A percentile compares a stretch with the other conserved stretches of the same genome.
Evolutionary conservation across 2,329 filamentous ascomycete species (phyloP).

Genomic region (Reticulascus tulasneorum): DNA sequence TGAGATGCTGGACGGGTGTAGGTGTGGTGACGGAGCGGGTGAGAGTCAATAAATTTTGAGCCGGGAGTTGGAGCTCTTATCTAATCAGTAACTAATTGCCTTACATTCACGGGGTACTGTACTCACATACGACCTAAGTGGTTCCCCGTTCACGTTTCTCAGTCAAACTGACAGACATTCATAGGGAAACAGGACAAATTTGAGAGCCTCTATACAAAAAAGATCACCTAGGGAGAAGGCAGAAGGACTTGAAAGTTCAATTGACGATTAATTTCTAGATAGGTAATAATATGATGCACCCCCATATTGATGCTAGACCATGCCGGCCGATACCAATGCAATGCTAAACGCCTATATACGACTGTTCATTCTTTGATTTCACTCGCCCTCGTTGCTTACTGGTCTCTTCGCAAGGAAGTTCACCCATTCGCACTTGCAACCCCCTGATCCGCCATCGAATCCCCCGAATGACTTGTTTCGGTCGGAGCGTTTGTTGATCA

Average conservation of each 20-base stretch:
- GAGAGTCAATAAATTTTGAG: not conserved
- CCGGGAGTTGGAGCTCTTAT: constrained; percentile 11
- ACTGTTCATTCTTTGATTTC: no score
- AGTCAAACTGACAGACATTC: no score
- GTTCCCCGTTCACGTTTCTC: constrained; percentile 77
- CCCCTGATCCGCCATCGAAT: constrained; percentile 59
- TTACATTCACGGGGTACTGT: no score
- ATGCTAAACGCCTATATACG: no score
- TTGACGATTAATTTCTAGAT: no score
- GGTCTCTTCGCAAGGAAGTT: constrained; percentile 39
- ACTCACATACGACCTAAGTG: constrained; percentile 61
- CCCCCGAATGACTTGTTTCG: constrained; percentile 49
- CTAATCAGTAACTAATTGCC: not conserved
- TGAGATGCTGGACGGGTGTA: no score
- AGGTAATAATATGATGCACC: no score
- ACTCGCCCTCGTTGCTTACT: not conserved
- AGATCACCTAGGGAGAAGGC: not conserved
- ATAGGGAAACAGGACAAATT: no score
- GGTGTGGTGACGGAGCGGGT: not conserved
- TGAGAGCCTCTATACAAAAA: no score
- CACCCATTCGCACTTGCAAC: constrained; percentile 58
- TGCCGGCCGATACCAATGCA: no score
- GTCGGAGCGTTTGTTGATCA: constrained; percentile 47
- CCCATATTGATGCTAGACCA: no score
- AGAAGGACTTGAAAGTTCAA: no score